Evolutionary conservation across 2,329 filamentous ascomycete species (phyloP).

Genomic region (Epichloe sylvatica): DNA sequence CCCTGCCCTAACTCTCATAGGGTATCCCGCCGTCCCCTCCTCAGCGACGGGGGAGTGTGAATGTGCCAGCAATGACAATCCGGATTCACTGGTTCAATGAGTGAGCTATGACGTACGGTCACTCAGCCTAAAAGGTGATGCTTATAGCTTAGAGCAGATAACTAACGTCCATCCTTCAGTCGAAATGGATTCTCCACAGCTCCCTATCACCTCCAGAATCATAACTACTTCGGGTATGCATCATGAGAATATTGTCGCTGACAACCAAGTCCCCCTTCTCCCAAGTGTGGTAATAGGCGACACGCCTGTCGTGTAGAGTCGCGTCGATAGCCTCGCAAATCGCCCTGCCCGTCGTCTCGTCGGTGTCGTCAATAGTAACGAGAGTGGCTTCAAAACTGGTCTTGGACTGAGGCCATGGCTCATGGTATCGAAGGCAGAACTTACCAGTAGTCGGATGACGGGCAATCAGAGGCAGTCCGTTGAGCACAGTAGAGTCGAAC

Average conservation of each 20-base stretch:
- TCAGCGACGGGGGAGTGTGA: neutral
- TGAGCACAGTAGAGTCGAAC: slow-evolving; percentile 31
- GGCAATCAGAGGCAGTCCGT: slow-evolving; percentile 28
- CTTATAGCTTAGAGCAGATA: too few relatives aligned
- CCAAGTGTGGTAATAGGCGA: slow-evolving; percentile 37
- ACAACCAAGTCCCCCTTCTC: slow-evolving; percentile 40
- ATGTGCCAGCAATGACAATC: neutral
- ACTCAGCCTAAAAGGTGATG: too few relatives aligned
- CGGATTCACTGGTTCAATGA: neutral
- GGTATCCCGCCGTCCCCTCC: neutral
- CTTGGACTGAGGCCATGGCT: slow-evolving; percentile 38
- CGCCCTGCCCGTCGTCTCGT: slow-evolving; percentile 16
- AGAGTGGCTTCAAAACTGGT: slow-evolving; percentile 35
- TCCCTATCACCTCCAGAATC: slow-evolving; percentile 29
- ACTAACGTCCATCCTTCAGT: slow-evolving; percentile 13
- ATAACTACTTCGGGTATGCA: slow-evolving; percentile 37
- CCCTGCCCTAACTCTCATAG: neutral
- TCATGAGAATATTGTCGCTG: slow-evolving; percentile 35
- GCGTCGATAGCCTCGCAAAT: slow-evolving; percentile 27
- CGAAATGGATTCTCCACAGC: slow-evolving; percentile 37
- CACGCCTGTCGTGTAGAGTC: slow-evolving; percentile 34
- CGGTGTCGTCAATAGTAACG: slow-evolving; percentile 26
- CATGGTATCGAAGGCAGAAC: slow-evolving; percentile 39
- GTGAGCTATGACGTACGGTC: neutral
- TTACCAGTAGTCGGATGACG: slow-evolving; percentile 30